Conservation (phyloP, 345 rosid genomes). For the Lenwebbia sp. region DNA sequence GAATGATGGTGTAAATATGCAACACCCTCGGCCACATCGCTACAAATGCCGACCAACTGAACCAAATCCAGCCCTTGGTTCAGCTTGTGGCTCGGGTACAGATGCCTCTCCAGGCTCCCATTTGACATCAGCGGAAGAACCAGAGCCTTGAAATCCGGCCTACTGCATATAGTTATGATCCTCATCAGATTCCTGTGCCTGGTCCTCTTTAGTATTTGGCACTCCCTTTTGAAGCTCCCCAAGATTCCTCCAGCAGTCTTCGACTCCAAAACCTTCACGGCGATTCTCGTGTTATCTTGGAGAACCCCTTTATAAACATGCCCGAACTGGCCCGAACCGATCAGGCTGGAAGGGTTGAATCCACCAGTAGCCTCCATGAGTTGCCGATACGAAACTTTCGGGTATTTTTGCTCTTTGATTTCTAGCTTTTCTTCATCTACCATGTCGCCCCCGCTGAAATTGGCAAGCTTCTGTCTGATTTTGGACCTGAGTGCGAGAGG, state of each 20-base stretch:
- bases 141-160: slow-evolving; percentile 78
- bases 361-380: slow-evolving; percentile 78
- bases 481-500: slow-evolving; percentile 29
- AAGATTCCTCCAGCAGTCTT: slow-evolving; percentile 34
- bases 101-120: slow-evolving; percentile 76
- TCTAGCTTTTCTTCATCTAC: slow-evolving; percentile 44
- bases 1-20: slow-evolving; percentile 82
- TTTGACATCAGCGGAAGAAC: slow-evolving; percentile 83
- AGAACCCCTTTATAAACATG: slow-evolving; percentile 80
- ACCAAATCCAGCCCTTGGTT: slow-evolving; percentile 31
- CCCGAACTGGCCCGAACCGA: slow-evolving; percentile 83
- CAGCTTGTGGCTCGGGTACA: slow-evolving; percentile 40
- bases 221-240: slow-evolving; percentile 73
- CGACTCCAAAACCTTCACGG: slow-evolving; percentile 69
- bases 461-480: slow-evolving; percentile 20
- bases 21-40: slow-evolving; percentile 78
- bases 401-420: slow-evolving; percentile 33
- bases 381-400: slow-evolving; percentile 57
- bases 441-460: slow-evolving; percentile 18
- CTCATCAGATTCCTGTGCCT: slow-evolving; percentile 81
- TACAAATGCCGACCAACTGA: slow-evolving; percentile 65
- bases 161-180: slow-evolving; percentile 80
- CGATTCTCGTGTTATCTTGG: slow-evolving; percentile 62
- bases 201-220: slow-evolving; percentile 58
- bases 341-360: slow-evolving; percentile 49